Conservation (phyloP, 2,329 filamentous ascomycete species). For the Aspergillus carbonarius region DNA sequence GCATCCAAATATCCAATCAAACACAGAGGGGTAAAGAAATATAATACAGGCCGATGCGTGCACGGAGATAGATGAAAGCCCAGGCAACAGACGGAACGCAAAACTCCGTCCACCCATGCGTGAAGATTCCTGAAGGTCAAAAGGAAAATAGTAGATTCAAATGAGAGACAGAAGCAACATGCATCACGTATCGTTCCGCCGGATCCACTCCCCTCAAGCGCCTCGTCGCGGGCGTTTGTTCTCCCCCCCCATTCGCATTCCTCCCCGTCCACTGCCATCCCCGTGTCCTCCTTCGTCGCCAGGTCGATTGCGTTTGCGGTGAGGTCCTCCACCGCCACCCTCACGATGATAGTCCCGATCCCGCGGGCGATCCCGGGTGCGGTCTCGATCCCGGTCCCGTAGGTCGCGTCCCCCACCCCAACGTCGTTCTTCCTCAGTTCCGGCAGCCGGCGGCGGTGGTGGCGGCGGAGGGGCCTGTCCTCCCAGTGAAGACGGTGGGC, state of each 20-base stretch:
- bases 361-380: slow-evolving; percentile 35
- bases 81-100: slow-evolving; percentile 14
- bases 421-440: slow-evolving; percentile 34
- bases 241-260: slow-evolving; percentile 41
- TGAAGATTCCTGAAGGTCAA: slow-evolving; percentile 13
- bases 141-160: slow-evolving; percentile 12
- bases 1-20: background rate
- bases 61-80: background rate
- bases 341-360: slow-evolving; percentile 34
- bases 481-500: slow-evolving; percentile 35
- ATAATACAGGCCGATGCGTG: background rate
- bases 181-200: background rate
- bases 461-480: slow-evolving; percentile 30
- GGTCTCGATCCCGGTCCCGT: slow-evolving; percentile 37
- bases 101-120: slow-evolving; percentile 24
- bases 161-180: slow-evolving; percentile 12
- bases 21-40: background rate
- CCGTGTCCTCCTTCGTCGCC: slow-evolving; percentile 33
- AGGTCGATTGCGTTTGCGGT: slow-evolving; percentile 40
- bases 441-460: slow-evolving; percentile 27
- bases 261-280: slow-evolving; percentile 32
- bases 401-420: slow-evolving; percentile 37
- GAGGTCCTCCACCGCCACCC: slow-evolving; percentile 26
- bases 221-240: slow-evolving; percentile 45
- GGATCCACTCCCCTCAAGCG: slow-evolving; percentile 21